Evolutionary conservation across 257 asterid genomes (phyloP), one percentile per base, ranked within the genome.

Genomic region (Przewalskia tangutica): DNA sequence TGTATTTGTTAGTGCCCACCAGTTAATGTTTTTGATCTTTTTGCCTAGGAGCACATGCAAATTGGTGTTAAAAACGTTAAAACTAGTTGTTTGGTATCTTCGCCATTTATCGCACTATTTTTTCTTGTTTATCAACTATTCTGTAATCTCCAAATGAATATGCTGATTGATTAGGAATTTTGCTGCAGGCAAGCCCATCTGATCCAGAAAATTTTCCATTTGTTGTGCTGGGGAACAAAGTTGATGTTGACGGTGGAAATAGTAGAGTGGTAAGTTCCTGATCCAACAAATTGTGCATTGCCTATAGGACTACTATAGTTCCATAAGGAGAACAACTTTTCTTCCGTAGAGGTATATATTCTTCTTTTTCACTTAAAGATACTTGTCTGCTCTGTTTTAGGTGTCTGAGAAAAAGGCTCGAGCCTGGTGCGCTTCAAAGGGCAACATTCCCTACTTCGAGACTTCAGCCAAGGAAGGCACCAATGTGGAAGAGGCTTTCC

Each of bases 351-450:
- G 48, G 14, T 17, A 73, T 11, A 44, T 62, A 80, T 16, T 80
- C 46, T 64, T 42, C 12, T 77, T 42, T 12, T 42, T 44, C 32
- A 70, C 38, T 81, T 59, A 50, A 23, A 48, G 54, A 10, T 50
- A 18, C 20, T 81, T 38, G 12, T 14, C 63, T 63, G 36, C 63
- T 63, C 36, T 62, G 38, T 76, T 75, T 27, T 88, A 95, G 99
- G 97, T 96, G 70, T 94, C 99, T 79, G 99, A 96, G 93, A 96
- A 94, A 86, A 94, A 96, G 90, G 98, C 99, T 36, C 90, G 97
- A 73, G 98, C 99, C 40, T 96, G 98, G 98, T 96, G 99, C 85
- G 98, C 97, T 88, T 88, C 98, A 2, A 94, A 94, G 81, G 99
- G 99, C 77, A 94, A 92, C 77, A 96, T 96, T 82, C 99, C 98